Percentiles rank a stretch among this genome's conserved stretches.
Evolutionary conservation across 345 rosid genomes (phyloP).

Genomic region (Noccaea caerulescens): DNA sequence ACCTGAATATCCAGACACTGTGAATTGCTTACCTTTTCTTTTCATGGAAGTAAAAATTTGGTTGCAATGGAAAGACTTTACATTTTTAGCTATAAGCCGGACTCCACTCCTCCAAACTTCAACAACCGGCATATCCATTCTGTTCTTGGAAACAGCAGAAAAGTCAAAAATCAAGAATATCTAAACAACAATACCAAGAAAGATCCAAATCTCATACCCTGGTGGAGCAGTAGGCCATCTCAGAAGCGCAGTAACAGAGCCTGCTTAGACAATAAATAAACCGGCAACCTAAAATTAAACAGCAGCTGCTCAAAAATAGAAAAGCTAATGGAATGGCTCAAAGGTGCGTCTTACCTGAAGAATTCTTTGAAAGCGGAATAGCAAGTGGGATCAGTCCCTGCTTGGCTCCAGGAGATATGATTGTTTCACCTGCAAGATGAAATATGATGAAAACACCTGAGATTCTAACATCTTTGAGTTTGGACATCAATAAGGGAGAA

Average conservation of each 20-base stretch:
- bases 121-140: slow-evolving; percentile 93
- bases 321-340: slow-evolving; percentile 8
- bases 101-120: slow-evolving; percentile 84
- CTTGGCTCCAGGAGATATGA: slow-evolving; percentile 74
- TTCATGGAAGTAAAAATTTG: not conserved
- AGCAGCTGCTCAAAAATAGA: slow-evolving; percentile 4
- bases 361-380: slow-evolving; percentile 70
- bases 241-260: slow-evolving; percentile 74
- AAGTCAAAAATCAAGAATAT: not conserved
- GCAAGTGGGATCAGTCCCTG: slow-evolving; percentile 76
- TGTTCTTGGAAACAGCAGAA: slow-evolving; percentile 39
- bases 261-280: slow-evolving; percentile 44
- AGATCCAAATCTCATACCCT: slow-evolving; percentile 53
- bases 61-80: slow-evolving; percentile 42
- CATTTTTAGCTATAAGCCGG: slow-evolving; percentile 89
- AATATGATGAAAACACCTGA: not conserved
- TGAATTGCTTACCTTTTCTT: slow-evolving; percentile 16
- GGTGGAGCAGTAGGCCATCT: slow-evolving; percentile 96
- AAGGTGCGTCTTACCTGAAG: slow-evolving; percentile 51
- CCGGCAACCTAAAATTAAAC: not conserved
- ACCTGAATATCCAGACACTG: slow-evolving; percentile 54
- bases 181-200: not conserved
- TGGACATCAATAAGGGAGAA: not conserved
- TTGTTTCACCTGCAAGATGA: slow-evolving; percentile 62
- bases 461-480: not conserved